phyloP scores from a whole-genome alignment of 805 yeast species.

The Spathaspora arborariae region DNA sequence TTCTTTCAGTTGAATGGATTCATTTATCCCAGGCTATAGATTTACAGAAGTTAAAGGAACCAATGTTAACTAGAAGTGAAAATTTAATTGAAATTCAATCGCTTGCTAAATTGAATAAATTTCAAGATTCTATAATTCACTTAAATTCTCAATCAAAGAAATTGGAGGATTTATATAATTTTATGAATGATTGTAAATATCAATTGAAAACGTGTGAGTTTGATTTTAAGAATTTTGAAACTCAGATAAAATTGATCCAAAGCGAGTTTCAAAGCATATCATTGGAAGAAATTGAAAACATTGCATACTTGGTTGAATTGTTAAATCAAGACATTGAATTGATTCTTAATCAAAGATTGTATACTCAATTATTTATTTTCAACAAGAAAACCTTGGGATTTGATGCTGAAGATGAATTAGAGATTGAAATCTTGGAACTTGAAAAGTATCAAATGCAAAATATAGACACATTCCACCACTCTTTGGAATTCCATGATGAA shows the following conservation, averaged over 20 bases:
- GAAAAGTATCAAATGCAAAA: conserved; percentile 4
- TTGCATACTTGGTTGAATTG: conserved; percentile 15
- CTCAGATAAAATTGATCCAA: conserved; percentile 12
- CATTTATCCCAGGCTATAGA: conserved; percentile 48
- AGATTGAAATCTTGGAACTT: conserved; percentile 4
- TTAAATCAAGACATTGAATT: conserved; percentile 22
- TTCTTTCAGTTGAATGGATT: conserved; percentile 50
- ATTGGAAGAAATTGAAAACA: conserved; percentile 15
- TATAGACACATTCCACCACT: conserved; percentile 20
- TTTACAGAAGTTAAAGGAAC: conserved; percentile 27
- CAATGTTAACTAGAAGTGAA: conserved; percentile 24
- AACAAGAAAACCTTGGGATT: not conserved
- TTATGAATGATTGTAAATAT: conserved; percentile 13
- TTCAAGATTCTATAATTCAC: conserved; percentile 20
- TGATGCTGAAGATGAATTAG: not conserved
- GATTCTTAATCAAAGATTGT: conserved; percentile 19
- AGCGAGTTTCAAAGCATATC: conserved; percentile 11
- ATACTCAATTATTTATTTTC: conserved; percentile 9
- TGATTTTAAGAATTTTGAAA: conserved; percentile 9
- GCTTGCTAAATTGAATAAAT: conserved; percentile 16
- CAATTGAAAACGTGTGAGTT: conserved; percentile 16
- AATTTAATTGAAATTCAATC: conserved; percentile 23
- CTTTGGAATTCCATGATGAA: conserved; percentile 33
- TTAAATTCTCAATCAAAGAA: conserved; percentile 17
- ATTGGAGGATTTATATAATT: conserved; percentile 15